Evolutionary conservation across 1,284 basidiomycete species (phyloP).

Genomic region (Ceratorhiza oryzae-sativae): DNA sequence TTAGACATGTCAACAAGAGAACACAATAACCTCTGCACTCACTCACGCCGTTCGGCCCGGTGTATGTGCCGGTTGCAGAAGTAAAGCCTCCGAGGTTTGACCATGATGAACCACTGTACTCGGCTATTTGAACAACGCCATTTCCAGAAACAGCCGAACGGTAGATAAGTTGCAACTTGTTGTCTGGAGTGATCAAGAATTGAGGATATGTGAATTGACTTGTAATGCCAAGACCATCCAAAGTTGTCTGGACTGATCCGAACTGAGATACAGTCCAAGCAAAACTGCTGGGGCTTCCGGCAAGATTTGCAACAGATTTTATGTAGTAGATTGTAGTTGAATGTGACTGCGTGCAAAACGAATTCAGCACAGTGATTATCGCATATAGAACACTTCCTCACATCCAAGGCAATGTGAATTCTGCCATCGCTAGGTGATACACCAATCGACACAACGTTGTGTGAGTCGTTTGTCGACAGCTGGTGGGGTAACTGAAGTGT

Average conservation of each 20-base stretch:
- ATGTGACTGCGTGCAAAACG: constrained; percentile 6
- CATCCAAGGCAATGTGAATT: constrained; percentile 43
- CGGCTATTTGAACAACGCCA: constrained; percentile 36
- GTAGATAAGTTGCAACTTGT: constrained; percentile 41
- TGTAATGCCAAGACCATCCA: constrained; percentile 39
- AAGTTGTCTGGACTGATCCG: constrained; percentile 33
- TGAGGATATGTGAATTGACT: constrained; percentile 43
- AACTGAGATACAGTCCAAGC: constrained; percentile 40
- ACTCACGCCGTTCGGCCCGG: constrained; percentile 38
- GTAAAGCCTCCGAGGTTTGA: constrained; percentile 40
- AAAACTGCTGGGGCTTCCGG: constrained; percentile 29
- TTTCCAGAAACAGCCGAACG: constrained; percentile 40
- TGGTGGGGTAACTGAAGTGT: constrained; percentile 40
- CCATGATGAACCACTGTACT: constrained; percentile 39
- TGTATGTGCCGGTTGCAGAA: constrained; percentile 42
- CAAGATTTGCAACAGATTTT: constrained; percentile 39
- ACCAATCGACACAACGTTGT: constrained; percentile 42
- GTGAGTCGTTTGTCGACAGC: constrained; percentile 40
- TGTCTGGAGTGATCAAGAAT: constrained; percentile 41
- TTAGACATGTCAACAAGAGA: background rate
- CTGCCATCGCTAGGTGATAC: constrained; percentile 41
- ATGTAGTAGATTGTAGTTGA: constrained; percentile 37
- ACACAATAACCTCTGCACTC: background rate
- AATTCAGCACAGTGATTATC: background rate
- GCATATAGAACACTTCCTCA: background rate